These are phyloP conservation scores for Gardenia jasminoides DNA, from an alignment of 257 asterid species.

Conservation along the genomic window DNA sequence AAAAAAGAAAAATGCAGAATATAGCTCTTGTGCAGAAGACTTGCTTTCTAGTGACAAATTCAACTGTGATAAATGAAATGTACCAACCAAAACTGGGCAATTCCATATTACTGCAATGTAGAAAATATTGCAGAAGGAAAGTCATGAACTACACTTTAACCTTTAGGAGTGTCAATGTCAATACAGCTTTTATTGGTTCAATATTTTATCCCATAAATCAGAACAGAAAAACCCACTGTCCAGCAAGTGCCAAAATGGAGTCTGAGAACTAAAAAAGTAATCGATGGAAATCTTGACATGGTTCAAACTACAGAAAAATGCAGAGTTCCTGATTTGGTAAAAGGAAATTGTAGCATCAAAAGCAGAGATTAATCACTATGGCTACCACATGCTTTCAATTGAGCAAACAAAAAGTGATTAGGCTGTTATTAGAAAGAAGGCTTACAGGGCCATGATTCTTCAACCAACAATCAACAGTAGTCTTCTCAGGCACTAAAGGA, in stretches of 20 bases:
- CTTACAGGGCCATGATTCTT: conserved; percentile 63
- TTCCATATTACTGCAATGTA: too few relatives aligned
- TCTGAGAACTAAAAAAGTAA: not conserved
- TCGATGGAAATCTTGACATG: too few relatives aligned
- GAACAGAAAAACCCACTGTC: too few relatives aligned
- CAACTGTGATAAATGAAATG: not conserved
- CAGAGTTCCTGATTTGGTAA: not conserved
- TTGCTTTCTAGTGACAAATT: not conserved
- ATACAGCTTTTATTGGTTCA: too few relatives aligned
- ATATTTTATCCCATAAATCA: too few relatives aligned
- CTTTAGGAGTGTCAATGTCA: too few relatives aligned
- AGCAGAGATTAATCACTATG: not conserved
- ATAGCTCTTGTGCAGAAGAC: not conserved
- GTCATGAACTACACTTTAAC: too few relatives aligned
- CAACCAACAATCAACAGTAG: conserved; percentile 43
- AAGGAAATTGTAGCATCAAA: not conserved
- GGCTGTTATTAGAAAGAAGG: conserved; percentile 1
- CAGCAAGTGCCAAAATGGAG: too few relatives aligned
- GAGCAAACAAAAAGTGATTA: not conserved
- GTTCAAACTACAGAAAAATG: too few relatives aligned
- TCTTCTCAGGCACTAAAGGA: conserved; percentile 35
- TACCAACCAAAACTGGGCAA: not conserved
- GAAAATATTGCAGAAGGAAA: too few relatives aligned
- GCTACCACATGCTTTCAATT: not conserved
- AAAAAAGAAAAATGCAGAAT: not conserved